These are phyloP conservation scores for Backusella circina DNA, from an alignment of 192 early-diverging fungal species.

Conservation along the genomic window DNA sequence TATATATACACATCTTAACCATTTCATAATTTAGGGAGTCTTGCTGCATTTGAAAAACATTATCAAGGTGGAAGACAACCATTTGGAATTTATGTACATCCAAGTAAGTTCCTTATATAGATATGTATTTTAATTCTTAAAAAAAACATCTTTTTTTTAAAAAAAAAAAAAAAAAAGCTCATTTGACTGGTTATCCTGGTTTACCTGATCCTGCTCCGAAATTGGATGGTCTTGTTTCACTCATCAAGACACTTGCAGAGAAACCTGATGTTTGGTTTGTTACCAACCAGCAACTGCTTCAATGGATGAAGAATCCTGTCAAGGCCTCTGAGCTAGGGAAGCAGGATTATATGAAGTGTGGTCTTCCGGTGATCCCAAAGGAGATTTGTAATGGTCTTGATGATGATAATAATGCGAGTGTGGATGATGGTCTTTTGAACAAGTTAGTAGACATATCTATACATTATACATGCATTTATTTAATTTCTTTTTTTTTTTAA, in stretches of 20 bases:
- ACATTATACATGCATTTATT: constrained; percentile 26
- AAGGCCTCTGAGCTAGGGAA: constrained; percentile 51
- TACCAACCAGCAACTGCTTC: constrained; percentile 57
- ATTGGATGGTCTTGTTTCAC: constrained; percentile 28
- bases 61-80: constrained; percentile 42
- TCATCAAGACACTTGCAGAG: constrained; percentile 43
- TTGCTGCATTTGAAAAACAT: constrained; percentile 29
- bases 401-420: constrained; percentile 30
- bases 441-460: constrained; percentile 1
- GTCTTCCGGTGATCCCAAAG: constrained; percentile 44
- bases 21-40: constrained; percentile 15
- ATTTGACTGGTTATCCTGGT: constrained; percentile 27
- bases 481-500: too few species aligned
- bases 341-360: constrained; percentile 62
- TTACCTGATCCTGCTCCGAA: constrained; percentile 21
- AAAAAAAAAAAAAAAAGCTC: too few species aligned
- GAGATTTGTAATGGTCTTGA: constrained; percentile 70
- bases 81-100: constrained; percentile 41
- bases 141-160: background rate
- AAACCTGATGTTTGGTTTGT: constrained; percentile 65
- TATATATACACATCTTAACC: background rate
- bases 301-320: constrained; percentile 75
- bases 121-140: too few species aligned
- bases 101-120: constrained; percentile 20
- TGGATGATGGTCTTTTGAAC: constrained; percentile 39